phyloP scores from a whole-genome alignment of 345 rosid genomes.

The Kandelia obovata region DNA sequence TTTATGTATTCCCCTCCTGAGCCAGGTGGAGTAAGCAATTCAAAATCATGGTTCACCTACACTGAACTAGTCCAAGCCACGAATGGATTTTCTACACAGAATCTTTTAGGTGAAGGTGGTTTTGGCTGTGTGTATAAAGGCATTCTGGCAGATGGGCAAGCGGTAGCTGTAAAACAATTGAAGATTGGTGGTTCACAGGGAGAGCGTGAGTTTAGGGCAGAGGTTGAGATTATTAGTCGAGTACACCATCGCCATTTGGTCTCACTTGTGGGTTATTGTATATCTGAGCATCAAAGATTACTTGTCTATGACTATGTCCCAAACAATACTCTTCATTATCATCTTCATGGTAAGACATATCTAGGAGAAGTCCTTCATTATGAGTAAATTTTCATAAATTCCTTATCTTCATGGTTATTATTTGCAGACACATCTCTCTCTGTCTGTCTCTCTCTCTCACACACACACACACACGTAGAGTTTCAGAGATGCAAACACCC shows the following conservation, averaged over 20 bases:
- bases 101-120: constrained; percentile 97
- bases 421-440: no score
- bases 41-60: constrained; percentile 85
- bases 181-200: constrained; percentile 97
- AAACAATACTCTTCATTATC: constrained; percentile 82
- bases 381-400: not conserved
- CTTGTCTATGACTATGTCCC: constrained; percentile 87
- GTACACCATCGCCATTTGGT: constrained; percentile 99
- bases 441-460: no score
- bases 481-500: no score
- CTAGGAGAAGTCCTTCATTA: not conserved
- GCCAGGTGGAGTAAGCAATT: constrained; percentile 61
- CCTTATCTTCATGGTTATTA: not conserved
- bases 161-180: constrained; percentile 89
- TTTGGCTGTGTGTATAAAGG: constrained; percentile 99
- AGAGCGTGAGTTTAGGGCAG: constrained; percentile 94
- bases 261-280: constrained; percentile 92
- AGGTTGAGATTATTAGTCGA: constrained; percentile 92
- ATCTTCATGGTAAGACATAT: constrained; percentile 73
- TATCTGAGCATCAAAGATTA: constrained; percentile 75
- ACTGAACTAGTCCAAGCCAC: constrained; percentile 77
- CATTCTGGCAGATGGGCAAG: constrained; percentile 67
- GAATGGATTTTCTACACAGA: constrained; percentile 58
- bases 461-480: no score
- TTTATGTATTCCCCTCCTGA: constrained; percentile 61